Evolutionary conservation across 2,329 filamentous ascomycete species (phyloP).

Genomic region (Magnaporthales sp.): DNA sequence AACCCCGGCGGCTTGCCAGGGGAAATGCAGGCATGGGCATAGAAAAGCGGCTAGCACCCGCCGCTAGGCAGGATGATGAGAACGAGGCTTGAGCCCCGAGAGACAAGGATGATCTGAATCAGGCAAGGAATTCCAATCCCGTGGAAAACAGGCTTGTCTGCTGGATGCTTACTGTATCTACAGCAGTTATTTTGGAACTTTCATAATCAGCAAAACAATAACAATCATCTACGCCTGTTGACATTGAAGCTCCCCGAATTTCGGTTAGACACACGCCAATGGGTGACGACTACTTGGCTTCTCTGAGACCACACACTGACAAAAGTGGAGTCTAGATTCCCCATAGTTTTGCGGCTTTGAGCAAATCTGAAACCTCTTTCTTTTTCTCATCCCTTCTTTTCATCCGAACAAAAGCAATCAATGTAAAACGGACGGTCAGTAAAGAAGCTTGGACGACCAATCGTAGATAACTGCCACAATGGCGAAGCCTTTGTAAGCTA

Average conservation of each 20-base stretch:
- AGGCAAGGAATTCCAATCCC: not conserved
- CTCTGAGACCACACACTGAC: not conserved
- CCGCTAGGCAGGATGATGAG: not conserved
- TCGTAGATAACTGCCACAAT: not conserved
- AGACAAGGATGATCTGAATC: not conserved
- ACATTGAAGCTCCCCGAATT: not conserved
- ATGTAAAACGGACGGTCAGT: not conserved
- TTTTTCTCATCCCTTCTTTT: not conserved
- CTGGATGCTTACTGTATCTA: not conserved
- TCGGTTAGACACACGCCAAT: not conserved
- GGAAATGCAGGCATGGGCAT: not conserved
- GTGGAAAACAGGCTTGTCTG: not conserved
- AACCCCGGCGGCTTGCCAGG: not conserved
- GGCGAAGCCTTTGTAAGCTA: not conserved
- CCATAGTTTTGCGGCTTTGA: not conserved
- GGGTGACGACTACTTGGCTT: not conserved
- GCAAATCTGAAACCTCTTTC: not conserved
- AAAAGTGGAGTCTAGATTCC: not conserved
- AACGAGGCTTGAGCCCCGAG: not conserved
- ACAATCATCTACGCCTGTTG: not conserved
- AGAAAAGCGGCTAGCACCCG: not conserved
- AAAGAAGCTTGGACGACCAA: not conserved
- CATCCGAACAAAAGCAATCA: not conserved
- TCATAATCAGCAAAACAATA: not conserved
- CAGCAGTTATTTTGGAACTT: not conserved